Conservation (phyloP, 2,329 filamentous ascomycete species). For the Penicillium sp. region DNA sequence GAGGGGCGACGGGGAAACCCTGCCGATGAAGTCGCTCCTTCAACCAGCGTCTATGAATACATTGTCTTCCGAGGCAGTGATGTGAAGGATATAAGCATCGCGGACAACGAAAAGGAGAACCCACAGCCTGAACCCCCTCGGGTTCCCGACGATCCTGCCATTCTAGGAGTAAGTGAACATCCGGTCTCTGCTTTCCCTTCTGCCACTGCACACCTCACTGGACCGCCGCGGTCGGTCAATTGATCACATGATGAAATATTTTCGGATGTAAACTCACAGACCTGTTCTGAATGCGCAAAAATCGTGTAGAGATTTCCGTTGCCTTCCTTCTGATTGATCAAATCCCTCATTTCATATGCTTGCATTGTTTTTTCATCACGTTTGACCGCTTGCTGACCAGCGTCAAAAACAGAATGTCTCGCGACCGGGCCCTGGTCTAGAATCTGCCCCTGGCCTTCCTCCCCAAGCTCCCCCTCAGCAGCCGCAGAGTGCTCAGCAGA, state of each 20-base stretch:
- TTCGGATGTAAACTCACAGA: conserved; percentile 88
- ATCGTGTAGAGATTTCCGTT: conserved; percentile 97
- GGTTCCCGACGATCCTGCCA: conserved; percentile 91
- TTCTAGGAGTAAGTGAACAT: conserved; percentile 87
- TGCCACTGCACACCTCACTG: conserved; percentile 8
- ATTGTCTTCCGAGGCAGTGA: conserved; percentile 98
- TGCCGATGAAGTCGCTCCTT: conserved; percentile 77
- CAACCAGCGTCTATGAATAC: conserved; percentile 92
- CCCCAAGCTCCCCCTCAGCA: conserved; percentile 45
- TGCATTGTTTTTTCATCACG: conserved; percentile 2
- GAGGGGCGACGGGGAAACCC: conserved; percentile 80
- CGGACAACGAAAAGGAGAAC: conserved; percentile 70
- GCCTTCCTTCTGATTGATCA: conserved; percentile 94
- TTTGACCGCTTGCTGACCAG: conserved; percentile 19
- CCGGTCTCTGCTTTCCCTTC: conserved; percentile 5
- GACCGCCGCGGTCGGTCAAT: conserved; percentile 15
- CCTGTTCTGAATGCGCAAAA: conserved; percentile 88
- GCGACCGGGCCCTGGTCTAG: conserved; percentile 38
- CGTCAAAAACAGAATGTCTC: conserved; percentile 39
- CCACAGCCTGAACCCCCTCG: conserved; percentile 72
- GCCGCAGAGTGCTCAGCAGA: conserved; percentile 39
- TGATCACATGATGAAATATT: conserved; percentile 73
- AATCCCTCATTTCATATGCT: conserved; percentile 8
- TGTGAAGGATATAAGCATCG: conserved; percentile 95
- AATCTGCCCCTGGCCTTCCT: conserved; percentile 35